Evolutionary conservation across 2,329 filamentous ascomycete species (phyloP).

Genomic region (Cytospora piceae): DNA sequence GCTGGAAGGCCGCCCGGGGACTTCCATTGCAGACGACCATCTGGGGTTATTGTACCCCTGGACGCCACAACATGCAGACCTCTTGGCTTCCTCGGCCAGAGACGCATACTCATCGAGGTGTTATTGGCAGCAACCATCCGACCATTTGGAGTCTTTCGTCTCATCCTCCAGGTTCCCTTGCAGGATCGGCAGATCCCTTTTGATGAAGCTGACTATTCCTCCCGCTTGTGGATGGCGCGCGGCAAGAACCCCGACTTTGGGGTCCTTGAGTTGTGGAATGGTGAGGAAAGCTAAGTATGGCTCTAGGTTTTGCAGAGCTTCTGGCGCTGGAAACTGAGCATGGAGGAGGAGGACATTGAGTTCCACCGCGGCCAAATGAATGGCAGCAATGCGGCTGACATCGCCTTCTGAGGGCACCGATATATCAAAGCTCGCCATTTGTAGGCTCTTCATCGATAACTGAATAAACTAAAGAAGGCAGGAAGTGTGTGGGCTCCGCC

Average conservation of each 20-base stretch:
- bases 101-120: constrained; percentile 43
- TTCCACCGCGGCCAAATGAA: not conserved
- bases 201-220: not conserved
- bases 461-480: not conserved
- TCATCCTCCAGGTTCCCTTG: not conserved
- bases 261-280: not conserved
- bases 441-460: not conserved
- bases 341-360: not conserved
- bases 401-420: not conserved
- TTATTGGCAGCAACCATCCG: constrained; percentile 39
- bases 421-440: not conserved
- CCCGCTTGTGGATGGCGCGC: not conserved
- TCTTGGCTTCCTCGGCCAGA: constrained; percentile 38
- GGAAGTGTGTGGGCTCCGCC: not conserved
- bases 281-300: not conserved
- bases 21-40: not conserved
- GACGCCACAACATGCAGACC: constrained; percentile 39
- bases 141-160: not conserved
- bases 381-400: not conserved
- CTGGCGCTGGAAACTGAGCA: not conserved
- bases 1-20: not conserved
- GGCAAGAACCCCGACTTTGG: not conserved
- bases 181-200: not conserved
- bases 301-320: not conserved
- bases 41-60: constrained; percentile 2